Base-by-base conservation (phyloP, 75 land plant genomes). In the Pinus taeda region DNA sequence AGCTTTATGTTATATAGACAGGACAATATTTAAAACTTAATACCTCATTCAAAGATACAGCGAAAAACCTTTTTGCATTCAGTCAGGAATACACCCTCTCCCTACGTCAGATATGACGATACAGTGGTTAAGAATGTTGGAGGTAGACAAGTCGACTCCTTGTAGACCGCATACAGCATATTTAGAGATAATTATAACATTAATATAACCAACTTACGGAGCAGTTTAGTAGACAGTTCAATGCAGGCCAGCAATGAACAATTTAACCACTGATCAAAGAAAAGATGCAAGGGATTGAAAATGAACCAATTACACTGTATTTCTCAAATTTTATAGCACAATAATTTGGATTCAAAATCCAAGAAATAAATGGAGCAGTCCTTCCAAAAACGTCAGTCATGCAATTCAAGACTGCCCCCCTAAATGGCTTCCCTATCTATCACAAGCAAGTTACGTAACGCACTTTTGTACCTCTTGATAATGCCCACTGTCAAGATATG, bases 351-450 rank as follows among this genome's bases (percentile, higher is more conserved):
- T n/a, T 21, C 6, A 69, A 37, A 39, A 42, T 69, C 71, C 22
- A 69, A 69, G 39, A 39, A 69, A 69, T 69, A 69, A 69, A n/a
- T 39, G 20, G 22, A 53, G 39, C 17, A 69, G 21, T 39, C 20
- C 21, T 69, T 69, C 71, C 71, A 37, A 69, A 39, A 69, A 69
- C 42, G 71, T 6, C 53, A 69, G 71, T 69, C 71, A 6, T 45
- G 33, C n/a, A n/a, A n/a, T 69, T n/a, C 3, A n/a, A 21, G 22
- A n/a, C 71, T 3, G 8, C 5, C 22, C 49, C n/a, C n/a, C 71
- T 69, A 69, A 39, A 39, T n/a, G 37, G 42, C 49, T 12, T 42
- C 49, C 53, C 49, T 69, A 39, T 69, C 49, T 20, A 63, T 26
- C 24, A 62, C 37, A 62, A 62, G 14, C 4, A 66, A 42, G 33